phyloP scores from a whole-genome alignment of 2,329 filamentous ascomycete species.

The Penicillium paneum region DNA sequence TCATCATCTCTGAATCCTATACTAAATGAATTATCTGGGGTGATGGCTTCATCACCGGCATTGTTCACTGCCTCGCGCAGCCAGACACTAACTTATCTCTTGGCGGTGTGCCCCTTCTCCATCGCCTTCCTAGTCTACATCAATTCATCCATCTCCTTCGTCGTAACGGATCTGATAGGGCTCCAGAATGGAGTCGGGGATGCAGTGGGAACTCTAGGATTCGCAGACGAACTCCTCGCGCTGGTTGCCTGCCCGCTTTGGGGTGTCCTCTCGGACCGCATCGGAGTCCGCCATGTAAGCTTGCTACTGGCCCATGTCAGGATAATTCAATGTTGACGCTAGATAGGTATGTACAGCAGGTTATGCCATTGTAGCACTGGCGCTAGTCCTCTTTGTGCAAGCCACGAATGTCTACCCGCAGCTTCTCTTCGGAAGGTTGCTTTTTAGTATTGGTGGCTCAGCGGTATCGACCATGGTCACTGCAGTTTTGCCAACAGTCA shows the following conservation, averaged over 20 bases:
- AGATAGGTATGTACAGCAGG: slow-evolving; percentile 62
- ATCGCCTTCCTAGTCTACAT: slow-evolving; percentile 66
- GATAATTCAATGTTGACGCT: slow-evolving; percentile 2
- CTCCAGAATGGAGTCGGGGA: slow-evolving; percentile 55
- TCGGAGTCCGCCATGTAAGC: slow-evolving; percentile 48
- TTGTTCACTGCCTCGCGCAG: slow-evolving; percentile 56
- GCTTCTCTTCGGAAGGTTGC: slow-evolving; percentile 74
- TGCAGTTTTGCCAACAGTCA: slow-evolving; percentile 77
- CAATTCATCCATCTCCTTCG: slow-evolving; percentile 62
- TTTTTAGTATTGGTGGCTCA: slow-evolving; percentile 90
- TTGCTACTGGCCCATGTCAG: neutral
- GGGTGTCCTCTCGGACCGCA: slow-evolving; percentile 50
- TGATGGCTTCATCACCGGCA: slow-evolving; percentile 31
- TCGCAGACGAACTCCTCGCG: slow-evolving; percentile 50
- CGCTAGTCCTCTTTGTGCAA: slow-evolving; percentile 78
- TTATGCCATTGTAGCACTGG: slow-evolving; percentile 74
- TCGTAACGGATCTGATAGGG: slow-evolving; percentile 62
- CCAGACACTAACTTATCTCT: slow-evolving; percentile 59
- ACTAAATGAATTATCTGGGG: slow-evolving; percentile 15
- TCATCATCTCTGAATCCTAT: neutral
- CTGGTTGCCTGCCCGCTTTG: slow-evolving; percentile 49
- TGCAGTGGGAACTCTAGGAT: slow-evolving; percentile 56
- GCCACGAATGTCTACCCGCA: slow-evolving; percentile 84
- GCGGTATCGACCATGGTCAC: slow-evolving; percentile 98
- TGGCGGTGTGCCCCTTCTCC: slow-evolving; percentile 62